Base-by-base conservation (phyloP, 768 basidiomycete genomes). In the Pleurotus tuoliensis region DNA sequence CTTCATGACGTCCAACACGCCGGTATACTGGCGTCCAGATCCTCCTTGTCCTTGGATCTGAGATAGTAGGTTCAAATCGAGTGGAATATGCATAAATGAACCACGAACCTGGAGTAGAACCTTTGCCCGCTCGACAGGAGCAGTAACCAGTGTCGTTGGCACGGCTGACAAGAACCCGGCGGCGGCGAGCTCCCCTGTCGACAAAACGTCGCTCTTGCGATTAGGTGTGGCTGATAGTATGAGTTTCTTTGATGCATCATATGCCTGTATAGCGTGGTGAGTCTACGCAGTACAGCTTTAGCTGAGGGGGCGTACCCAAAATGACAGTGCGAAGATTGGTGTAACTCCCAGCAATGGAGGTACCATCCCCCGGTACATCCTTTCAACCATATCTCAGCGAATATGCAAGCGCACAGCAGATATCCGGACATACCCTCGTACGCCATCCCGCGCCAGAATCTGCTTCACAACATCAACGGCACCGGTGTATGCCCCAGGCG, bases 281-380 rank as follows among this genome's bases (percentile, higher is more conserved):
- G 41, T 18, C 39, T 41, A 55, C 8, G 2, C 52, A 15, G 34
- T 11, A 34, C 20, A 34, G 2, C 15, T 24, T 49, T 47, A 44
- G 44, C 48, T 50, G 50, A 51, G 58, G 63, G 58, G 56, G 63
- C 81, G 57, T 70, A 94, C 95, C 95, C 95, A 98, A 78, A 99
- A 98, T 3, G 94, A 96, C 27, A 98, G 76, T 3, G 97, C 97
- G 65, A 99, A 99, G 66, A 98, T 98, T 34, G 97, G 97, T 4
- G 97, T 98, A 25, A 99, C 93, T 25, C 96, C 94, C 27, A 97
- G 75, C 57, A 98, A 72, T 44, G 95, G 95, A 34, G 95, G 94
- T 3, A 95, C 89, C 74, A 98, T 93, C 37, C 93, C 94, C 59
- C 93, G 90, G 66, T 94, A 96, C 67, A 96, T 67, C 25, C 92